Percentiles rank a stretch among this genome's conserved stretches.
Conservation (phyloP, 306 rosid genomes). For the Corylus heterophylla region DNA sequence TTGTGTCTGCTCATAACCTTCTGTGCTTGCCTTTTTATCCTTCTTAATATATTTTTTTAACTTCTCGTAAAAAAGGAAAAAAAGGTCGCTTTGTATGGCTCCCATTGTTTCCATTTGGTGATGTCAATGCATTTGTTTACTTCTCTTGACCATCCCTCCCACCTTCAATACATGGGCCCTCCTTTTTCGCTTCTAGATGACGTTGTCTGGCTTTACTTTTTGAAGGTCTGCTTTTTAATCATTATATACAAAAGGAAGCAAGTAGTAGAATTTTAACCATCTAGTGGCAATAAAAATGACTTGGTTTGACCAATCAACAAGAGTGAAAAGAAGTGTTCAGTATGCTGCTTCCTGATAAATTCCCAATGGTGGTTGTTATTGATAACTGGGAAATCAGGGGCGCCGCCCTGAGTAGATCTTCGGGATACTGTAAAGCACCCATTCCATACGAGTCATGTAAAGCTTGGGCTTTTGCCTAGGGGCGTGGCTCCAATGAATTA, state of each 20-base stretch:
- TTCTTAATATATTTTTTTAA: neutral
- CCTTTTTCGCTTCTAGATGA: neutral
- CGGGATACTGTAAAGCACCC: too few relatives aligned
- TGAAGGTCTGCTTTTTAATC: neutral
- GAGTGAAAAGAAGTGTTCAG: too few relatives aligned
- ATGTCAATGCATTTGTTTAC: neutral
- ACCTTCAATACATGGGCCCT: neutral
- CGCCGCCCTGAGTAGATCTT: too few relatives aligned
- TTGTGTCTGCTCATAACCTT: neutral
- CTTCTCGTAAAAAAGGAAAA: neutral
- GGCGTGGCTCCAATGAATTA: too few relatives aligned
- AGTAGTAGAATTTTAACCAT: too few relatives aligned
- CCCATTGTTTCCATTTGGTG: neutral
- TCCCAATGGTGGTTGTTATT: too few relatives aligned
- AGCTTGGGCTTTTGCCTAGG: too few relatives aligned
- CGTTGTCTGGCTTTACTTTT: neutral
- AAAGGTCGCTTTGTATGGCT: neutral
- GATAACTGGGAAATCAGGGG: too few relatives aligned
- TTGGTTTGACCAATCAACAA: too few relatives aligned
- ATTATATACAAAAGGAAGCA: neutral
- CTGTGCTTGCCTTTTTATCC: neutral
- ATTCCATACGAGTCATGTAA: too few relatives aligned
- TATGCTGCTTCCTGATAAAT: too few relatives aligned
- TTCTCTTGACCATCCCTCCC: neutral
- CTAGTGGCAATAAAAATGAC: too few relatives aligned